Evolutionary conservation across 495 filamentous ascomycete species (phyloP).

Genomic region (Hypoxylon cercidicola): DNA sequence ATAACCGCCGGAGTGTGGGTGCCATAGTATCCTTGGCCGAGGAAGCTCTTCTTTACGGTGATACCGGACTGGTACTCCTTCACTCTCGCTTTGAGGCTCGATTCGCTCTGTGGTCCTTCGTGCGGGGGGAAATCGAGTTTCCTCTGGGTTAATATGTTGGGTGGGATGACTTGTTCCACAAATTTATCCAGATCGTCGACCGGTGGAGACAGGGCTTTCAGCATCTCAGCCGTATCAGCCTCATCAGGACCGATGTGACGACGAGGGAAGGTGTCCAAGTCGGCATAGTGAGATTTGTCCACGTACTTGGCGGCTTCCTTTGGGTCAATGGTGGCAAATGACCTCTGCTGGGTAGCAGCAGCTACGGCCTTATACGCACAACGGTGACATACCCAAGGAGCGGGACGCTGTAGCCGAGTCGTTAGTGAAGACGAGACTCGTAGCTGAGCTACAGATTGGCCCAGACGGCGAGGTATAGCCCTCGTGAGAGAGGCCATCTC

Average conservation of each 20-base stretch:
- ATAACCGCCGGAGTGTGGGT: slow-evolving; percentile 91
- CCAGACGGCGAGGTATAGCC: slow-evolving; percentile 38
- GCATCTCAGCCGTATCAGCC: slow-evolving; percentile 78
- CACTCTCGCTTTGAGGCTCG: slow-evolving; percentile 70
- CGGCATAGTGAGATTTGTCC: slow-evolving; percentile 27
- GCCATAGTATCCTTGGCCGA: slow-evolving; percentile 89
- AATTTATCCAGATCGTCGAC: slow-evolving; percentile 83
- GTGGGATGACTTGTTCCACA: slow-evolving; percentile 84
- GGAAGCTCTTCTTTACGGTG: slow-evolving; percentile 71
- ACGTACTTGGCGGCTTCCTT: slow-evolving; percentile 8
- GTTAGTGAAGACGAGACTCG: slow-evolving; percentile 34
- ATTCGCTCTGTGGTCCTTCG: slow-evolving; percentile 70
- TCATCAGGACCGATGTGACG: slow-evolving; percentile 95
- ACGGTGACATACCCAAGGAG: slow-evolving; percentile 32
- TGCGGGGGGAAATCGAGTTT: slow-evolving; percentile 54
- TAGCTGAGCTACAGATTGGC: slow-evolving; percentile 40
- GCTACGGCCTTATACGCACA: slow-evolving; percentile 25
- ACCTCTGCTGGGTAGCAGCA: slow-evolving; percentile 18
- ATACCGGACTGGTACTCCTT: slow-evolving; percentile 73
- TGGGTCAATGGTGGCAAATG: slow-evolving; percentile 19
- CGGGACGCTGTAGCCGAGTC: slow-evolving; percentile 23
- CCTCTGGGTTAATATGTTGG: slow-evolving; percentile 79
- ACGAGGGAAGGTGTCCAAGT: slow-evolving; percentile 68
- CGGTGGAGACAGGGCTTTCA: slow-evolving; percentile 81
- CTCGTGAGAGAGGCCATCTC: slow-evolving; percentile 40